Evolutionary conservation across 495 filamentous ascomycete species (phyloP).

Genomic region (Penicillium simplicissimum): DNA sequence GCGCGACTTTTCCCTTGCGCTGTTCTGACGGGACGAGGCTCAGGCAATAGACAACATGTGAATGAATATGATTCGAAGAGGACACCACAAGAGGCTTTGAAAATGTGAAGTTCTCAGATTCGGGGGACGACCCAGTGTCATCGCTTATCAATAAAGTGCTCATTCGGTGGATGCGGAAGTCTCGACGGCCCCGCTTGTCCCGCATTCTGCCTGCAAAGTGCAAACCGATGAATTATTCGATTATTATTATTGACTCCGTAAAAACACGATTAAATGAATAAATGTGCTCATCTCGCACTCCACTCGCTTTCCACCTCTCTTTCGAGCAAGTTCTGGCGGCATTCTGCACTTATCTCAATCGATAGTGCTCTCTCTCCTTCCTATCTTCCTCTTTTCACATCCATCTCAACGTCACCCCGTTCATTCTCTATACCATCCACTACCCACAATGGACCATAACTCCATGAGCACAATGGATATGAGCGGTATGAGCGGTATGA

Average conservation of each 20-base stretch:
- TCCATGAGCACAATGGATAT: conserved; percentile 17
- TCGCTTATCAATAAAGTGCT: conserved; percentile 23
- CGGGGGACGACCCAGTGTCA: not conserved
- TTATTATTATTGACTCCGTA: not conserved
- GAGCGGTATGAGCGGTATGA: conserved; percentile 4
- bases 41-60: not conserved
- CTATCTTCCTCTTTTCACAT: conserved; percentile 2
- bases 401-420: not conserved
- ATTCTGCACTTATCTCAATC: not conserved
- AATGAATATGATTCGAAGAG: not conserved
- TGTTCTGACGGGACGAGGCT: not conserved
- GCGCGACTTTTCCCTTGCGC: not conserved
- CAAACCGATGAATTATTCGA: no score
- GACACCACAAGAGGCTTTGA: not conserved
- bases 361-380: not conserved
- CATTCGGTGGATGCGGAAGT: conserved; percentile 7
- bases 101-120: not conserved
- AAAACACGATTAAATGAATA: conserved; percentile 3
- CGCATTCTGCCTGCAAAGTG: not conserved
- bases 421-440: not conserved
- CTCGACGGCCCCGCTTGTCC: conserved; percentile 6
- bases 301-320: not conserved
- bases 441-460: conserved; percentile 14
- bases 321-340: conserved; percentile 4
- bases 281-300: conserved; percentile 12